A percentile compares a stretch with the other conserved stretches of the same genome.
Conservation (phyloP, 148 eudicot genomes). For the Rhododendron mucronatum region DNA sequence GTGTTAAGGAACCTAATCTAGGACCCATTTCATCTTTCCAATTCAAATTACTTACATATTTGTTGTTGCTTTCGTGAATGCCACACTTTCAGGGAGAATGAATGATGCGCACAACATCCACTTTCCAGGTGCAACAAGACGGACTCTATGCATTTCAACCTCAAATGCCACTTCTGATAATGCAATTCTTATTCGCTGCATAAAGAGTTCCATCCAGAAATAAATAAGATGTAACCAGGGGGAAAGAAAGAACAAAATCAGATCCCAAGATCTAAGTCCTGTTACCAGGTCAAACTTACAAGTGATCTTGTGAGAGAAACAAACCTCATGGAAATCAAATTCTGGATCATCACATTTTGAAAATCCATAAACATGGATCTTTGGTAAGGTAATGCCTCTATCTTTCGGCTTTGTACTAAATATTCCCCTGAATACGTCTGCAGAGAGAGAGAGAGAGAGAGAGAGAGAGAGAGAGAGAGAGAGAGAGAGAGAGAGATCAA, state of each 20-base stretch:
- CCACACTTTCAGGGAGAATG: conserved; percentile 68
- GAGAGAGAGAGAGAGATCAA: not conserved
- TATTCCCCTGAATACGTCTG: conserved; percentile 77
- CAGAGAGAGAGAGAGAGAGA: not conserved
- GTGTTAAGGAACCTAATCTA: not conserved
- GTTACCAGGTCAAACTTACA: not conserved
- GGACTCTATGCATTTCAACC: conserved; percentile 72
- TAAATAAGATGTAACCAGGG: not conserved
- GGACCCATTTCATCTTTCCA: not conserved
- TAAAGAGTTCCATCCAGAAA: not conserved
- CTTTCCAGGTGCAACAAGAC: conserved; percentile 91
- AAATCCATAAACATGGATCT: conserved; percentile 84
- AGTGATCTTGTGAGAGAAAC: not conserved
- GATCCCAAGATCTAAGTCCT: not conserved
- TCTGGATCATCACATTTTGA: conserved; percentile 94
- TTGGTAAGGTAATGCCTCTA: conserved; percentile 46
- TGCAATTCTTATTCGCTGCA: conserved; percentile 73
- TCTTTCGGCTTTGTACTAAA: conserved; percentile 31
- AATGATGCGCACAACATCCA: conserved; percentile 97
- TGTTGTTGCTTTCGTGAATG: conserved; percentile 26
- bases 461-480: not conserved
- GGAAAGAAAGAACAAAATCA: not conserved
- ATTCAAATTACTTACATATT: conserved; percentile 6
- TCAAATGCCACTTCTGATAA: conserved; percentile 65
- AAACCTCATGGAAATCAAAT: conserved; percentile 82